Evolutionary conservation across 2,329 filamentous ascomycete genomes (phyloP).

Genomic region (Fonsecaea multimorphosa): DNA sequence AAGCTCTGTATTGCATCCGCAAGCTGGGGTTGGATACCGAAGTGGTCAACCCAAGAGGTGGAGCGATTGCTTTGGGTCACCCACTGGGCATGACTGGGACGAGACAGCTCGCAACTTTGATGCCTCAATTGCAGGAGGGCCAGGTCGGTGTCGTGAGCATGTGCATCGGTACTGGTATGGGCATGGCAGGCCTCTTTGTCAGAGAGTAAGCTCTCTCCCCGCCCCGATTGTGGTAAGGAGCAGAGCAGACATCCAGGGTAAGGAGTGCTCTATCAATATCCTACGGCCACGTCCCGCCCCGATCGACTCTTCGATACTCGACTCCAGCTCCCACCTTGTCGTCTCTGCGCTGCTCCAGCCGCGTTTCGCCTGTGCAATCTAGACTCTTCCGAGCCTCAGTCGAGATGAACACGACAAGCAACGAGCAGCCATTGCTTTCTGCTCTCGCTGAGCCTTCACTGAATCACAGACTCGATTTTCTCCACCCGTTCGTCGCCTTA

Average conservation of each 20-base stretch:
- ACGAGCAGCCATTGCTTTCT: background rate
- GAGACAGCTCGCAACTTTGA: slow-evolving; percentile 75
- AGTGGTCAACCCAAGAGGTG: slow-evolving; percentile 88
- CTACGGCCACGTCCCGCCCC: background rate
- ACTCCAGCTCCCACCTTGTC: background rate
- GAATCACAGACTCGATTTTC: background rate
- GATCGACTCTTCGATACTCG: background rate
- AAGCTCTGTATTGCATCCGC: slow-evolving; percentile 73
- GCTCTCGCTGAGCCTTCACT: background rate
- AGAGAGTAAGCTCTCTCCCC: slow-evolving; percentile 57
- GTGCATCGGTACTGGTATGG: slow-evolving; percentile 86
- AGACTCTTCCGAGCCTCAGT: background rate
- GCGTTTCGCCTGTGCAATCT: background rate
- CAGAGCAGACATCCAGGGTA: background rate
- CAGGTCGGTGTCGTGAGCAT: slow-evolving; percentile 87
- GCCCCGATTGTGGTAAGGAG: background rate
- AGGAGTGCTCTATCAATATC: background rate
- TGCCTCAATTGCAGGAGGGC: slow-evolving; percentile 71
- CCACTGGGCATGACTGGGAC: slow-evolving; percentile 88
- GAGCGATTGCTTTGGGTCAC: slow-evolving; percentile 92
- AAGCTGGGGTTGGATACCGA: slow-evolving; percentile 63
- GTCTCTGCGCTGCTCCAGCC: background rate
- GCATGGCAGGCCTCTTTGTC: slow-evolving; percentile 72
- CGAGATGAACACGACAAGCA: background rate
- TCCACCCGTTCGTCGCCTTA: background rate